Base-by-base conservation (phyloP, 106 monocot species). In the Posidonia australis region DNA sequence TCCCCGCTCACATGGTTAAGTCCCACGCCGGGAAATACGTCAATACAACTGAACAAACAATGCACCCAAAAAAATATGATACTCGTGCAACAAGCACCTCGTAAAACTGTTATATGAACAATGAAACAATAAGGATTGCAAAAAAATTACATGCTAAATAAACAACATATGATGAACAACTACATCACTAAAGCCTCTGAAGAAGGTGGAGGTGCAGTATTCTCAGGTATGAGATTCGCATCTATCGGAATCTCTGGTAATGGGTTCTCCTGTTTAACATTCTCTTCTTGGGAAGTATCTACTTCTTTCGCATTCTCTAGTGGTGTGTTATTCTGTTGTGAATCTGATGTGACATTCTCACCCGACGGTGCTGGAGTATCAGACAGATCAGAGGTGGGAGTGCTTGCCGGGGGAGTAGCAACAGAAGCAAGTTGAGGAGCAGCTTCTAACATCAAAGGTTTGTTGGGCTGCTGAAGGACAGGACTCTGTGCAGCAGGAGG, bases 371-470 rank as follows among this genome's bases (percentile, higher is more conserved):
- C 48, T 36, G 66, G 30, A 30, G 54, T 17, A 21, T 31, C 23
- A 44, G 54, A 12, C 19, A 32, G 27, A 17, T 66, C 71, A 10
- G 76, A 43, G 30, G 43, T 51, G 10, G 58, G 24, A 27, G 66
- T 3, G 36, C 19, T 65, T 10, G 16, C 47, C 5, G 71, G 52
- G 14, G 62, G 62, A 14, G 27, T 36, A 43, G 12, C 48, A 12
- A 10, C 12, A 58, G 59, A 36, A 44, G 58, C 68, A 59, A 46
- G 44, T n/a, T 64, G 69, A 14, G 80, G 69, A 14, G 80, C 58
- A 16, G 71, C 84, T 66, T 85, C 84, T 71, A 81, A 69, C 77
- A 75, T 74, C 43, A 79, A 59, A 5, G 72, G 82, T 62, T 82
- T 82, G 44, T 45, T 70, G 16, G 75, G 68, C 65, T 78, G 70